Evolutionary conservation across 2,329 filamentous ascomycete genomes (phyloP).

Genomic region (Pseudopyrenochaeta lycopersici): DNA sequence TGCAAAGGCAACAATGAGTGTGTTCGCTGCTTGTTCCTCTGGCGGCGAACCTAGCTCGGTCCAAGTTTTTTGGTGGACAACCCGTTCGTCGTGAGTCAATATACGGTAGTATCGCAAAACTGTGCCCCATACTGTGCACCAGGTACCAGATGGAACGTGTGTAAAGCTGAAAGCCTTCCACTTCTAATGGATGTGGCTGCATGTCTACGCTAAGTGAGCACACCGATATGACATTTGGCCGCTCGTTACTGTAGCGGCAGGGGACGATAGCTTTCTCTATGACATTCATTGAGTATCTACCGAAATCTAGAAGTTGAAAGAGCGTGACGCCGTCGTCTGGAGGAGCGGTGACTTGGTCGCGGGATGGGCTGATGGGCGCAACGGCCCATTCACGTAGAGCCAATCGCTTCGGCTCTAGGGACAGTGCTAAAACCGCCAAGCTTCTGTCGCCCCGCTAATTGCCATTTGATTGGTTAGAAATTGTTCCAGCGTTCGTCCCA

Average conservation of each 20-base stretch:
- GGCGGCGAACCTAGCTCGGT: no score
- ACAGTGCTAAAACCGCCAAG: constrained; percentile 26
- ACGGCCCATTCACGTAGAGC: constrained; percentile 8
- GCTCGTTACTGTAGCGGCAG: neutral
- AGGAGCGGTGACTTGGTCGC: constrained; percentile 24
- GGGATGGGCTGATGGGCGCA: constrained; percentile 28
- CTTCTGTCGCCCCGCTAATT: neutral
- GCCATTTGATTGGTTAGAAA: constrained; percentile 24
- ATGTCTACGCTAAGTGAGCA: no score
- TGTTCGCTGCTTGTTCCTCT: no score
- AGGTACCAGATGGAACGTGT: no score
- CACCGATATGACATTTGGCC: no score
- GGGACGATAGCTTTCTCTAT: neutral
- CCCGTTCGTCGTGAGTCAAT: no score
- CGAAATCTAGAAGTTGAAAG: neutral
- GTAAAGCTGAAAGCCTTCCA: no score
- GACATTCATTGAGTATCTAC: constrained; percentile 1
- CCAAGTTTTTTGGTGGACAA: no score
- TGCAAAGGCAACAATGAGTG: no score
- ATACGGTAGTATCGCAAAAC: no score
- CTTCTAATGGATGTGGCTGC: no score
- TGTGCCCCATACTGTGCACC: no score
- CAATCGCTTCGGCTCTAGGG: constrained; percentile 32
- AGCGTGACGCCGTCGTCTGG: constrained; percentile 19
- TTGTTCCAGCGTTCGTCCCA: constrained; percentile 4